Conservation (phyloP, 2,329 filamentous ascomycete genomes). For the Beauveria asiatica region DNA sequence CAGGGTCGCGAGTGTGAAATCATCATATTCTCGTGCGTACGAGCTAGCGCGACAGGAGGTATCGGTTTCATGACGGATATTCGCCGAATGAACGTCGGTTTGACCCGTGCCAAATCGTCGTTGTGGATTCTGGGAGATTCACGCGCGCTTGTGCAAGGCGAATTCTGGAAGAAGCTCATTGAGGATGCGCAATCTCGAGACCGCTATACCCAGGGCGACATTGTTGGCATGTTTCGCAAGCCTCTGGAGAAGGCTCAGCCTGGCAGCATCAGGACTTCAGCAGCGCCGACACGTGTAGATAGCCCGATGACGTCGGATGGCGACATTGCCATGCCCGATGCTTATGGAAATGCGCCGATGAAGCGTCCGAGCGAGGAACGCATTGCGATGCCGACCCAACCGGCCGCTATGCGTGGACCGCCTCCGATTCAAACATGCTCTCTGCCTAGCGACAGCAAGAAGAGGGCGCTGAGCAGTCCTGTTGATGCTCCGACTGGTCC, state of each 20-base stretch:
- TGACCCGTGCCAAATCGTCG: constrained; percentile 93
- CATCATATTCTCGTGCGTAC: constrained; percentile 97
- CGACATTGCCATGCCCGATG: constrained; percentile 12
- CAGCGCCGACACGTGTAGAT: constrained; percentile 11
- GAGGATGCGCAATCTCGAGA: constrained; percentile 68
- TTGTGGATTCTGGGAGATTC: constrained; percentile 96
- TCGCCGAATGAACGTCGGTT: constrained; percentile 96
- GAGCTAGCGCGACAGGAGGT: constrained; percentile 83
- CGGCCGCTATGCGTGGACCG: constrained; percentile 17
- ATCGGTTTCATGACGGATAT: constrained; percentile 99
- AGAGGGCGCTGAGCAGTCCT: constrained; percentile 33
- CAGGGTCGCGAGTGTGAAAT: constrained; percentile 95
- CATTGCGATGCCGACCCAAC: constrained; percentile 6
- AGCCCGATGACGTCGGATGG: background rate
- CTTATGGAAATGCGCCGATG: background rate
- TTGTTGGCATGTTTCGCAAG: constrained; percentile 40
- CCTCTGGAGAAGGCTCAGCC: constrained; percentile 30
- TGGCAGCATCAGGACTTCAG: constrained; percentile 12
- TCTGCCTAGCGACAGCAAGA: constrained; percentile 26
- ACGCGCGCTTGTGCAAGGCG: constrained; percentile 71
- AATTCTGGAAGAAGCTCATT: constrained; percentile 85
- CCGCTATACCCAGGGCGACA: constrained; percentile 63
- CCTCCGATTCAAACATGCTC: constrained; percentile 33
- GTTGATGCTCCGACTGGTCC: constrained; percentile 23
- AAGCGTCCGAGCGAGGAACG: background rate